phyloP scores from a whole-genome alignment of 352 stramenopile genomes.

The Phytophthora crassamura region DNA sequence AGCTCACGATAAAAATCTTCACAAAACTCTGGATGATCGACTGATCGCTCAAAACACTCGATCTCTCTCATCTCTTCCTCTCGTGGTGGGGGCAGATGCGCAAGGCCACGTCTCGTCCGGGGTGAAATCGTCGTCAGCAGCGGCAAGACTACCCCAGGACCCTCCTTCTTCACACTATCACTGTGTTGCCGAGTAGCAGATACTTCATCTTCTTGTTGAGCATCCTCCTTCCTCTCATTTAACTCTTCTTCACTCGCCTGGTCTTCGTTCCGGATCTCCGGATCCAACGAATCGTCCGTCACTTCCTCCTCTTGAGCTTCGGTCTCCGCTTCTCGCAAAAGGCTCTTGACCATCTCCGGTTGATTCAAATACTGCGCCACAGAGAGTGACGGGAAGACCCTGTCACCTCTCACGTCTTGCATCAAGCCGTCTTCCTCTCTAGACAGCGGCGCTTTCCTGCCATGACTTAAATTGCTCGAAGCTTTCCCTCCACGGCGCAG shows the following conservation, averaged over 20 bases:
- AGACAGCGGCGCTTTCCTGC: slow-evolving; percentile 18
- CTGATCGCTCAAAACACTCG: slow-evolving; percentile 49
- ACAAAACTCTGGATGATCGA: slow-evolving; percentile 35
- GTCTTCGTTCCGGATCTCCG: slow-evolving; percentile 1
- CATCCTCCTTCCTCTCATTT: background rate
- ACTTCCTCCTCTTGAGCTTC: background rate
- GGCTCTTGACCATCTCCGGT: slow-evolving; percentile 40
- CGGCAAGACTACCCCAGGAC: slow-evolving; percentile 31
- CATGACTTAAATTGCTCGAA: background rate
- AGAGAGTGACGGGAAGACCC: slow-evolving; percentile 23
- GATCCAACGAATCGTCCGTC: background rate
- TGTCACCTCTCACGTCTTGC: background rate
- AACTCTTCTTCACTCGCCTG: slow-evolving; percentile 9
- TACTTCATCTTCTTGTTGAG: background rate
- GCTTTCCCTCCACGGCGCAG: slow-evolving; percentile 13
- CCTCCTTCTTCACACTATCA: background rate
- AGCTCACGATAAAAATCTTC: slow-evolving; percentile 45
- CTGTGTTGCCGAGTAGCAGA: background rate
- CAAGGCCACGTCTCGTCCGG: slow-evolving; percentile 48
- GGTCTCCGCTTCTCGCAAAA: slow-evolving; percentile 31
- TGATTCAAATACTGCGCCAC: slow-evolving; percentile 56
- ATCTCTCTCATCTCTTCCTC: slow-evolving; percentile 47
- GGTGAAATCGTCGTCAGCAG: slow-evolving; percentile 60
- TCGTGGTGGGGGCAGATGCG: slow-evolving; percentile 44
- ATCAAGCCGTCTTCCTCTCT: slow-evolving; percentile 42